phyloP scores from a whole-genome alignment of 2,329 filamentous ascomycete genomes.

The Chrysosporium keratinophilum region DNA sequence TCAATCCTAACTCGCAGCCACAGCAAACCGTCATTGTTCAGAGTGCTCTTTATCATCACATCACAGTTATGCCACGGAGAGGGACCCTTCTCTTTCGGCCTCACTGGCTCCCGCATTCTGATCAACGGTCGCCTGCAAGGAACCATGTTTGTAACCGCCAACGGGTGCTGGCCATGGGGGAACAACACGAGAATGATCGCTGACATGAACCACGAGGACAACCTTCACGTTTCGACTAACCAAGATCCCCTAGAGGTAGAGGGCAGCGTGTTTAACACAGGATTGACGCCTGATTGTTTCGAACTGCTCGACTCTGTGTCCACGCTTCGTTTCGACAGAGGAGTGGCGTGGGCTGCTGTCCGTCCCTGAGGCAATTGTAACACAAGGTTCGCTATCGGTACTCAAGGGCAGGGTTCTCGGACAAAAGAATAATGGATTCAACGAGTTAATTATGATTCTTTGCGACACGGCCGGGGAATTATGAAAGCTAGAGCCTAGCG shows the following conservation, averaged over 20 bases:
- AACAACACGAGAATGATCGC: background rate
- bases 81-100: background rate
- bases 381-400: background rate
- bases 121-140: background rate
- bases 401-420: conserved; percentile 7
- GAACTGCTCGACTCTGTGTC: background rate
- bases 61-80: too few species aligned
- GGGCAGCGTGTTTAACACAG: too few species aligned
- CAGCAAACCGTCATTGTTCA: background rate
- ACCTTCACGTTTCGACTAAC: background rate
- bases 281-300: background rate
- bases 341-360: background rate
- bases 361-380: background rate
- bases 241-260: too few species aligned
- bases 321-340: background rate
- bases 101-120: background rate
- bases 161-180: background rate
- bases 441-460: background rate
- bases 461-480: background rate
- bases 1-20: background rate
- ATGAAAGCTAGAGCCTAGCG: background rate
- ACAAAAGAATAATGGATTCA: background rate
- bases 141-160: background rate
- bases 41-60: too few species aligned
- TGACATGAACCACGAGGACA: background rate